Percentiles rank a stretch among this genome's conserved stretches.
Conservation (phyloP, 1,284 basidiomycete species). For the Sanghuangporus baumii region DNA sequence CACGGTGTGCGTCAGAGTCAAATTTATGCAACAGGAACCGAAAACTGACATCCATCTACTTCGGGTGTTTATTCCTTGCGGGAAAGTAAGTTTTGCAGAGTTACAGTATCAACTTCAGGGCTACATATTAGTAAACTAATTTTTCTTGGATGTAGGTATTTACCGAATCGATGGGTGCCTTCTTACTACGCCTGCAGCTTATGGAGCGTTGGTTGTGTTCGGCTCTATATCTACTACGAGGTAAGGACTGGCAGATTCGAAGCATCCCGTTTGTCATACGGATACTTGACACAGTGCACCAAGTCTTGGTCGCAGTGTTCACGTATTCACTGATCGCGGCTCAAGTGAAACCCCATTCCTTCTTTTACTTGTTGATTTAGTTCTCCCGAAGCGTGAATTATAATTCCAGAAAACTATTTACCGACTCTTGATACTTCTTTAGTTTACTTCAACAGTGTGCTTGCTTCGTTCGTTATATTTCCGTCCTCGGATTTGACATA, state of each 20-base stretch:
- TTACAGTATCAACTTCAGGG: background rate
- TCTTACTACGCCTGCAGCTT: background rate
- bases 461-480: background rate
- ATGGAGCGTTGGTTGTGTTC: background rate
- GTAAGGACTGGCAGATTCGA: background rate
- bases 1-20: background rate
- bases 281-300: background rate
- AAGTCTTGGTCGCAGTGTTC: background rate
- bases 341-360: background rate
- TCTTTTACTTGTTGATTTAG: background rate
- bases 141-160: background rate
- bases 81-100: background rate
- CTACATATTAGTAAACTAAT: background rate
- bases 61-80: background rate
- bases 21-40: background rate
- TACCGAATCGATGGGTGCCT: background rate
- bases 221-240: background rate
- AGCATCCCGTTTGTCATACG: background rate
- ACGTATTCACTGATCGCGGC: background rate
- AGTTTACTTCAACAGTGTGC: background rate
- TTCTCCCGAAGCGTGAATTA: background rate
- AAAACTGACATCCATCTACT: background rate
- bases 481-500: background rate
- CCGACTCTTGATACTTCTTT: background rate
- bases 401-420: too few species aligned